Percentiles rank a stretch among this genome's conserved stretches.
Conservation (phyloP, 2,329 filamentous ascomycete genomes). For the Alternaria infectoria region DNA sequence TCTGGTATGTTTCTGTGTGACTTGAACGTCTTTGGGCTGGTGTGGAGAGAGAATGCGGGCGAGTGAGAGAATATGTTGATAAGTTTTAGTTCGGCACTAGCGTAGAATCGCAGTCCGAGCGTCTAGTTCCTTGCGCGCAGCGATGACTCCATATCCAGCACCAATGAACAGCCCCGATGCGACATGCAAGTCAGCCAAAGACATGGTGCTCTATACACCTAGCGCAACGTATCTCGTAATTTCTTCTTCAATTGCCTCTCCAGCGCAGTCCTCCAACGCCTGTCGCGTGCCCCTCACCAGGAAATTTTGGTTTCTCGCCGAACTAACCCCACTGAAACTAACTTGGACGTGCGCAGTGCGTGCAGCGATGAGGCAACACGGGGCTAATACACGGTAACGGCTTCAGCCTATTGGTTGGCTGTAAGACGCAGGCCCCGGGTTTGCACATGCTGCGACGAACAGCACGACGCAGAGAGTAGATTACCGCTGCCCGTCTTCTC, state of each 20-base stretch:
- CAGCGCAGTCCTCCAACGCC: conserved; percentile 3
- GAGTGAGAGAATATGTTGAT: conserved; percentile 28
- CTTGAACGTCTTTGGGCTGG: conserved; percentile 50
- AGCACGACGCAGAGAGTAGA: conserved; percentile 32
- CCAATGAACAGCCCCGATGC: conserved; percentile 16
- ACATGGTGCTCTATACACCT: neutral
- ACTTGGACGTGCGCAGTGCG: conserved; percentile 29
- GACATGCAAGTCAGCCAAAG: conserved; percentile 12
- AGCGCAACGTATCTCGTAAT: conserved; percentile 3
- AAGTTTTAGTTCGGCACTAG: conserved; percentile 34
- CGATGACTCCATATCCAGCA: conserved; percentile 30
- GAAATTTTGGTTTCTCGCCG: conserved; percentile 23
- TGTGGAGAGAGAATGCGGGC: conserved; percentile 40
- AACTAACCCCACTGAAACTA: conserved; percentile 43
- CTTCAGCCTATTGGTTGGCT: conserved; percentile 33
- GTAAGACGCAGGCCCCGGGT: conserved; percentile 32
- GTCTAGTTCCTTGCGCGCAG: conserved; percentile 17
- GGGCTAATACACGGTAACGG: conserved; percentile 28
- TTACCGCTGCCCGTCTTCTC: conserved; percentile 17
- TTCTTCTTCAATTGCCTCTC: neutral
- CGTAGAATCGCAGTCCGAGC: conserved; percentile 25
- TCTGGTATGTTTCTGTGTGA: conserved; percentile 41
- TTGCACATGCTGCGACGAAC: conserved; percentile 31
- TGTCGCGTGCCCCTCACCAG: conserved; percentile 34
- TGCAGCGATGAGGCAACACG: conserved; percentile 39